phyloP scores from a whole-genome alignment of 257 asterid species.

The Capsicum pubescens region DNA sequence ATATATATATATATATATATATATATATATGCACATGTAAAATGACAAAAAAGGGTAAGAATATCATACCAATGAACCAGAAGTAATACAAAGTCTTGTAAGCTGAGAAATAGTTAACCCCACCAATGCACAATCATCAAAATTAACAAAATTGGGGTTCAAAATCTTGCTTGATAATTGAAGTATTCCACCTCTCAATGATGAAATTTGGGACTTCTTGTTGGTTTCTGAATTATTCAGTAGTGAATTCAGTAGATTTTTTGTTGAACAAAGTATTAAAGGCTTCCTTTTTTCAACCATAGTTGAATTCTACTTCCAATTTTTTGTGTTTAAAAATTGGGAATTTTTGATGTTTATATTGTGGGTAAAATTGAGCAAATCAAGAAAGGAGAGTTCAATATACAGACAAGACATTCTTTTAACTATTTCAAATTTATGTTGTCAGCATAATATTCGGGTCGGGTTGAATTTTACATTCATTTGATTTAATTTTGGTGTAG shows the following conservation, averaged over 20 bases:
- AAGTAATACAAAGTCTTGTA: constrained; percentile 75
- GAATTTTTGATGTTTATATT: background rate
- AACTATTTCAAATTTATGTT: constrained; percentile 1
- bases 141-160: constrained; percentile 20
- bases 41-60: background rate
- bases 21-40: background rate
- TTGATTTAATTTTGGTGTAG: too few relatives aligned
- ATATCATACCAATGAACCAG: constrained; percentile 70
- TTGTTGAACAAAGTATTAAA: constrained; percentile 83
- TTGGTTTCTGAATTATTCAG: constrained; percentile 37
- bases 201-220: constrained; percentile 25
- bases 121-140: constrained; percentile 67
- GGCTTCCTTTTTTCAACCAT: constrained; percentile 86
- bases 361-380: constrained; percentile 24
- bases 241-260: constrained; percentile 67
- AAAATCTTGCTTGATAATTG: constrained; percentile 37
- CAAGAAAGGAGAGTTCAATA: constrained; percentile 11
- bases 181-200: constrained; percentile 71
- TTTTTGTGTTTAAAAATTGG: background rate
- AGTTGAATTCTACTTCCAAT: constrained; percentile 34
- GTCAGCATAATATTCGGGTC: background rate
- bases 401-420: too few relatives aligned
- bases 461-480: too few relatives aligned
- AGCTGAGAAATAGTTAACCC: constrained; percentile 75
- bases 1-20: too few relatives aligned